Percentiles rank a stretch among this genome's conserved stretches.
Conservation (phyloP, 1,139 yeast genomes). For the Suhomyces kunorum region DNA sequence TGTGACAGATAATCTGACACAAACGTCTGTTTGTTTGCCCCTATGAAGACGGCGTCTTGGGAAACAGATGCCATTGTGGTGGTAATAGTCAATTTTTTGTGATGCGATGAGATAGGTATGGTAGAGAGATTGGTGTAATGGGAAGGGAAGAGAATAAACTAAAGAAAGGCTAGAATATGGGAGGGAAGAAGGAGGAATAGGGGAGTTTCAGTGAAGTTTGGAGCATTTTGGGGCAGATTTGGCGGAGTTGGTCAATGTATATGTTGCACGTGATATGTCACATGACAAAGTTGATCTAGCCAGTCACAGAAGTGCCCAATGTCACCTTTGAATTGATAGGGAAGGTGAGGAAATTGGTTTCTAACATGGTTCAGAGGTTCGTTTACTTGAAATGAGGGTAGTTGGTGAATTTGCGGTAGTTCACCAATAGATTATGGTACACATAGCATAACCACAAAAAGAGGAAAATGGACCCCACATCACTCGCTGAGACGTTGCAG, state of each 20-base stretch:
- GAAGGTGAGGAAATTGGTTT: too few relatives aligned
- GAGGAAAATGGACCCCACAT: too few relatives aligned
- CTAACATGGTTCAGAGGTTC: background rate
- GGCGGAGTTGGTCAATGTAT: background rate
- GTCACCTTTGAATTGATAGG: too few relatives aligned
- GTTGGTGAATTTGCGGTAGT: too few relatives aligned
- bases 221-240: background rate
- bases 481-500: too few relatives aligned
- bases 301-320: background rate
- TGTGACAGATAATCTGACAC: constrained; percentile 57
- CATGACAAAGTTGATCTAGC: background rate
- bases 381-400: too few relatives aligned
- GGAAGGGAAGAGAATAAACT: background rate
- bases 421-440: too few relatives aligned
- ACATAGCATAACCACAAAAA: too few relatives aligned
- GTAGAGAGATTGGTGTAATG: background rate
- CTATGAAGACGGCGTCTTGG: constrained; percentile 67
- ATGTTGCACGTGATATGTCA: background rate
- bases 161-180: background rate
- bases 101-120: constrained; percentile 7
- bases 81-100: constrained; percentile 1
- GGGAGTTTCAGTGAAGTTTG: background rate
- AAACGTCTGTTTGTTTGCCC: constrained; percentile 75
- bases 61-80: constrained; percentile 4
- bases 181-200: background rate